Evolutionary conservation across 192 early-diverging fungal species (phyloP).

Genomic region (Podila verticillata): DNA sequence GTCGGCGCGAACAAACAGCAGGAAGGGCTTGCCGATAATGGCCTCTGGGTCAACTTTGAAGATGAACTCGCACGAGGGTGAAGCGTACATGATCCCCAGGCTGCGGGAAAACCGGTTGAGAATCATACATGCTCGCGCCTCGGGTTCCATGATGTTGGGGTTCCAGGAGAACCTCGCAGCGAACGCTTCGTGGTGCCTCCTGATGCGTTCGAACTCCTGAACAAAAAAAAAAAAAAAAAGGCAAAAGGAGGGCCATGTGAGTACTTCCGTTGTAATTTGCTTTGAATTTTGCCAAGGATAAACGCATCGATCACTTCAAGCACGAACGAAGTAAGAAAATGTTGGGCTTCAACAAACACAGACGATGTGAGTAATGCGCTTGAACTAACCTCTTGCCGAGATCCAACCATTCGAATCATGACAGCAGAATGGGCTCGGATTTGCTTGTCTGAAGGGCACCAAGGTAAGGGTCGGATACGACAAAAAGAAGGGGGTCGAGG

Average conservation of each 20-base stretch:
- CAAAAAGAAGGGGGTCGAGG: too few species aligned
- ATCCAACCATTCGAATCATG: conserved; percentile 37
- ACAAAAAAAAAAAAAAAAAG: too few species aligned
- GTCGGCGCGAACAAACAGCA: conserved; percentile 35
- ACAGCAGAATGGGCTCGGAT: conserved; percentile 28
- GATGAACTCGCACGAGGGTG: conserved; percentile 35
- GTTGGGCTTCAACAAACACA: too few species aligned
- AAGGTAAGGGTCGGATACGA: too few species aligned
- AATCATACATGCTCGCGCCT: conserved; percentile 49
- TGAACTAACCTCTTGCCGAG: conserved; percentile 18
- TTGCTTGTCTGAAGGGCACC: conserved; percentile 10
- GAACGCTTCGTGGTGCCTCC: conserved; percentile 38
- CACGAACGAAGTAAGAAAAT: too few species aligned
- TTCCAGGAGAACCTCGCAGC: conserved; percentile 29
- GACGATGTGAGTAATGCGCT: too few species aligned
- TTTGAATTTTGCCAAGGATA: too few species aligned
- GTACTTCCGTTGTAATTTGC: too few species aligned
- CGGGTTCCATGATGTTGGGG: conserved; percentile 24
- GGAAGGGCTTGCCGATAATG: conserved; percentile 33
- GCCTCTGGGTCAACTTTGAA: conserved; percentile 22
- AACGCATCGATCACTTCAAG: too few species aligned
- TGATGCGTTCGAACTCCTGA: conserved; percentile 39
- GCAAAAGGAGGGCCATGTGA: too few species aligned
- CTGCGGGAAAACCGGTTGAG: conserved; percentile 47
- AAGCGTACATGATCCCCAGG: conserved; percentile 46